Evolutionary conservation across 441 rosid species (phyloP), one percentile per base, ranked within the genome.

Genomic region (Populus hybrid): DNA sequence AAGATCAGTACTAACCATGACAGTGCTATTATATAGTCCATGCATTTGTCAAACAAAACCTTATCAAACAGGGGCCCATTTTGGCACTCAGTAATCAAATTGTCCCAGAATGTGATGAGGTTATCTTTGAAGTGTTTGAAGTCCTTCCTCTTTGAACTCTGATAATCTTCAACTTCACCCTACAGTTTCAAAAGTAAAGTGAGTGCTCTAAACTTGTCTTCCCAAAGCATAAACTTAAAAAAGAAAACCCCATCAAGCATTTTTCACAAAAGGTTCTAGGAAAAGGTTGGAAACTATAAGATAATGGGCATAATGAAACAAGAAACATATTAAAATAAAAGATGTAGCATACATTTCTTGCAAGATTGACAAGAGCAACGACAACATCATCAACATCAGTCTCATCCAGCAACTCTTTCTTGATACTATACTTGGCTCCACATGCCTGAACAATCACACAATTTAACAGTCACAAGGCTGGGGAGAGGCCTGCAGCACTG

Each of bases 321-420:
- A 74, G 8, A 70, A 69, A 57, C 40, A 38, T 36, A 61, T 71
- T 57, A 81, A 80, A 67, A 40, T 70, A 61, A 79, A 81, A 53
- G 21, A 69, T 11, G 28, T 1, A 84, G 82, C 72, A 80, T 89
- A 96, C 99, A 40, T 79, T 87, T 92, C 90, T 89, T 76, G 97
- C 98, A 24, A 94, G 90, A 87, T 90, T 86, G 84, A 96, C 99
- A 77, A 96, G 98, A 78, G 95, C 92, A 84, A 94, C 97, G 61
- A 94, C 99, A 80, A 96, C 98, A 80, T 94, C 98, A 83, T 94
- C 98, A 69, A 96, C 97, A 83, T 92, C 98, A 74, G 94, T 94
- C 88, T 93, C 98, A 71, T 96, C 96, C 78, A 94, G 90, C 73
- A 85, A 82, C 78, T 93, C 93, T 82, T 88, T 92, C 80, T 88